A percentile compares a stretch with the other conserved stretches of the same genome.
phyloP scores from a whole-genome alignment of 352 stramenopile genomes.

The Pythium chondricola region DNA sequence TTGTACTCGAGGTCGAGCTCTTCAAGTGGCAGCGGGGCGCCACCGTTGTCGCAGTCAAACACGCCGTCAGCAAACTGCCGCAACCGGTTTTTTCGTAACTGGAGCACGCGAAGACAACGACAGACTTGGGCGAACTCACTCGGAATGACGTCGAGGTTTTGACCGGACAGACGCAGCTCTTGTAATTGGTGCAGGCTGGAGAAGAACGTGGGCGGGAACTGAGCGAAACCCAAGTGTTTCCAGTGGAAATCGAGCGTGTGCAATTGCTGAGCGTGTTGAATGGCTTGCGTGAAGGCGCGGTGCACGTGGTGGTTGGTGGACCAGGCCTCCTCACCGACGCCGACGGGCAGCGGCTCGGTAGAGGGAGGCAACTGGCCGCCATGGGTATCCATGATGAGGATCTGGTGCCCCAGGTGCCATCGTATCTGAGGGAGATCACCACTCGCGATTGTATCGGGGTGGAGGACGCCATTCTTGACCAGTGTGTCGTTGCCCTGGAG shows the following conservation, averaged over 20 bases:
- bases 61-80: slow-evolving; percentile 32
- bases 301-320: slow-evolving; percentile 67
- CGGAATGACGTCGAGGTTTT: slow-evolving; percentile 36
- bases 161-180: slow-evolving; percentile 58
- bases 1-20: slow-evolving; percentile 72
- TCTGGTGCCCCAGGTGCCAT: slow-evolving; percentile 54
- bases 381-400: slow-evolving; percentile 29
- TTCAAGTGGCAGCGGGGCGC: slow-evolving; percentile 21
- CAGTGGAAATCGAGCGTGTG: slow-evolving; percentile 60
- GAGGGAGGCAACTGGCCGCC: slow-evolving; percentile 27
- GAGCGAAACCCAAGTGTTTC: slow-evolving; percentile 39
- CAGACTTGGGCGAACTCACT: slow-evolving; percentile 28
- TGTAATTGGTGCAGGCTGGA: slow-evolving; percentile 26
- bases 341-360: slow-evolving; percentile 29
- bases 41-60: slow-evolving; percentile 19
- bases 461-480: slow-evolving; percentile 21
- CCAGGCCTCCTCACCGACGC: slow-evolving; percentile 50
- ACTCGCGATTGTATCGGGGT: slow-evolving; percentile 30
- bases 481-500: slow-evolving; percentile 48
- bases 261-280: slow-evolving; percentile 29
- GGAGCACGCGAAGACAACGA: slow-evolving; percentile 39
- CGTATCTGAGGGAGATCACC: slow-evolving; percentile 36
- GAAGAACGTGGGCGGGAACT: slow-evolving; percentile 50
- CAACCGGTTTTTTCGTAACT: slow-evolving; percentile 60
- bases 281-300: slow-evolving; percentile 36